Evolutionary conservation across 2,329 filamentous ascomycete species (phyloP).

Genomic region (Cadophora gregata): DNA sequence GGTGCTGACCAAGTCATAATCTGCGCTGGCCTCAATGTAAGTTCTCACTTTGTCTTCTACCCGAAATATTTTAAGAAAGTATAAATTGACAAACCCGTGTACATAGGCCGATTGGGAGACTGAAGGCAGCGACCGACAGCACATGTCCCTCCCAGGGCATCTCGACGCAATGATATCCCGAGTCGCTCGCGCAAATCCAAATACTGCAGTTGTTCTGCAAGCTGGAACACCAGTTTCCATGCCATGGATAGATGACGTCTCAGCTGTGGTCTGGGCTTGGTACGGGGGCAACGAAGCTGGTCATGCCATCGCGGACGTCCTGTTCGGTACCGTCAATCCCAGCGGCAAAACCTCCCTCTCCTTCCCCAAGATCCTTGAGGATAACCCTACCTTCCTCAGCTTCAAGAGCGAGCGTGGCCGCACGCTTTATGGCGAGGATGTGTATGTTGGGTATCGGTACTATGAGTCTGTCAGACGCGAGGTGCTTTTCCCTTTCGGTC

Average conservation of each 20-base stretch:
- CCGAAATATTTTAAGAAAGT: too few species aligned
- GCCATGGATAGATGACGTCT: conserved; percentile 62
- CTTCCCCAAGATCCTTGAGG: conserved; percentile 69
- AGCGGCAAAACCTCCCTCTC: conserved; percentile 75
- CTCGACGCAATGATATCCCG: conserved; percentile 72
- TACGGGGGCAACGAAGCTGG: conserved; percentile 87
- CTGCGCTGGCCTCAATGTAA: conserved; percentile 71
- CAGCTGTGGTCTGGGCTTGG: conserved; percentile 76
- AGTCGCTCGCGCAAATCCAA: conserved; percentile 69
- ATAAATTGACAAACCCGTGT: too few species aligned
- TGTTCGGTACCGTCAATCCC: conserved; percentile 76
- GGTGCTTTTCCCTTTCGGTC: conserved; percentile 76
- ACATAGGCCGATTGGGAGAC: conserved; percentile 71
- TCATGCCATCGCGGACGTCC: conserved; percentile 77
- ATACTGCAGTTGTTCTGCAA: conserved; percentile 74
- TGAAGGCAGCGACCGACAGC: conserved; percentile 77
- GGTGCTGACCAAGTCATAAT: conserved; percentile 77
- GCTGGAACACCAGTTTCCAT: conserved; percentile 76
- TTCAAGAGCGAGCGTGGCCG: conserved; percentile 72
- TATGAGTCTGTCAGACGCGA: conserved; percentile 71
- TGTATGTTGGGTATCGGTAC: conserved; percentile 81
- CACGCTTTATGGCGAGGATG: conserved; percentile 77
- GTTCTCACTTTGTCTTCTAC: too few species aligned
- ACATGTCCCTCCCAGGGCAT: conserved; percentile 76
- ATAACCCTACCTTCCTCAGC: conserved; percentile 78